Evolutionary conservation across 2,329 filamentous ascomycete genomes (phyloP), one percentile per base, ranked within the genome.

Genomic region (Thelonectria discophora): DNA sequence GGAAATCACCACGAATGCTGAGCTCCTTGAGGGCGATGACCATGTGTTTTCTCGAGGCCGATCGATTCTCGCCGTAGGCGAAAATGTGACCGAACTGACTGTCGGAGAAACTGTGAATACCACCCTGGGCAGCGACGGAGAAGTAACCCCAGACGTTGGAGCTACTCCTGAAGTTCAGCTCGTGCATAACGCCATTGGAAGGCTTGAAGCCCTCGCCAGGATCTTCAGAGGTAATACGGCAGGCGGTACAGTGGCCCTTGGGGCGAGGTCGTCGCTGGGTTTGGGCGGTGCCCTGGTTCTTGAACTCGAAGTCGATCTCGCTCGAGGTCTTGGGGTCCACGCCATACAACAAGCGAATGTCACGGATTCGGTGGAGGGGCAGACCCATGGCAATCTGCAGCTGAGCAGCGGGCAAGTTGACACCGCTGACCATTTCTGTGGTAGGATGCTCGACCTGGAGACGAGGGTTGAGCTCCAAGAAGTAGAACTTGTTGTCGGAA

Each of bases 101-200:
- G 82, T 99, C 95, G 8, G 95, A 98, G 86, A 97, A 99, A 79
- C 93, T 97, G 87, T 99, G 95, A 69, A 99, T 99, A 79, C 94
- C 94, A 82, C 94, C 94, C 58, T 93, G 90, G 10, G 94, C 95
- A 82, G 94, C 92, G 78, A 99, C 95, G 55, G 95, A 99, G 88
- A 99, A 99, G 81, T 99, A 99, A 85, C 95, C 95, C 95, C 95
- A 99, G 58, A 98, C 95, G 71, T 99, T 99, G 66, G 95, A 98
- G 78, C 93, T 97, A 83, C 91, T 96, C 76, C 95, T 88, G 88
- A 99, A 99, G 85, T 99, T 99, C 75, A 99, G 84, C 76, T 99
- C 95, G 82, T 98, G 95, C 88, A 99, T 96, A 55, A 94, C 97
- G 88, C 95, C 95, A 74, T 94, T 97, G 47, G 95, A 99, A 60